phyloP scores from a whole-genome alignment of 352 stramenopile species.

The Phytopythium chamaehyphon region DNA sequence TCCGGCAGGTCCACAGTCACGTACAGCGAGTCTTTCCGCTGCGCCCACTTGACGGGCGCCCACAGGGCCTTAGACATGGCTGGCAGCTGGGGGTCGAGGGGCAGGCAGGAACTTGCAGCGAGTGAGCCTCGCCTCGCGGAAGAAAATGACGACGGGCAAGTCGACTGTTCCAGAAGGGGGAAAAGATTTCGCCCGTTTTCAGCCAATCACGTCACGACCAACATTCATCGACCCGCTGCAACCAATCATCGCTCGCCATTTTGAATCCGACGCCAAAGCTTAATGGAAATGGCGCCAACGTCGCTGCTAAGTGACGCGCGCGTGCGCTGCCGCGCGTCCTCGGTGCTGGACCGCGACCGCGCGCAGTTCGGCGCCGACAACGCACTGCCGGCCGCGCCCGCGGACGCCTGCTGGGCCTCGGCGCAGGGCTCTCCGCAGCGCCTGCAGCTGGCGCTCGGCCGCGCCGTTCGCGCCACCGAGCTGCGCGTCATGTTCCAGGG shows the following conservation, averaged over 20 bases:
- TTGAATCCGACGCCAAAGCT: too few relatives aligned
- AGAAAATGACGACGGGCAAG: background rate
- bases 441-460: constrained; percentile 58
- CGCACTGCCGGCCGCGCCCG: constrained; percentile 35
- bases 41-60: constrained; percentile 94
- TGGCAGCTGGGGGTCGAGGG: background rate
- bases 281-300: constrained; percentile 3
- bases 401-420: constrained; percentile 69
- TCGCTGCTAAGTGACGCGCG: constrained; percentile 32
- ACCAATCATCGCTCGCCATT: too few relatives aligned
- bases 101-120: too few relatives aligned
- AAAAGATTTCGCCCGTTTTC: too few relatives aligned
- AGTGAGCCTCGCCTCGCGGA: background rate
- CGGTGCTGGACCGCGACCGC: constrained; percentile 65
- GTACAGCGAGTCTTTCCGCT: constrained; percentile 95
- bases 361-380: constrained; percentile 51
- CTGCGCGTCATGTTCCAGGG: constrained; percentile 75
- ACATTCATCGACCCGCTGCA: too few relatives aligned
- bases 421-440: constrained; percentile 61
- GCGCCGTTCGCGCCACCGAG: constrained; percentile 27
- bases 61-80: constrained; percentile 53
- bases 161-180: background rate
- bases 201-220: too few relatives aligned
- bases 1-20: constrained; percentile 95
- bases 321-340: constrained; percentile 61